These are phyloP conservation scores for Ogataea nakhonphanomensis DNA, from an alignment of 805 yeast genomes.

Conservation along the genomic window DNA sequence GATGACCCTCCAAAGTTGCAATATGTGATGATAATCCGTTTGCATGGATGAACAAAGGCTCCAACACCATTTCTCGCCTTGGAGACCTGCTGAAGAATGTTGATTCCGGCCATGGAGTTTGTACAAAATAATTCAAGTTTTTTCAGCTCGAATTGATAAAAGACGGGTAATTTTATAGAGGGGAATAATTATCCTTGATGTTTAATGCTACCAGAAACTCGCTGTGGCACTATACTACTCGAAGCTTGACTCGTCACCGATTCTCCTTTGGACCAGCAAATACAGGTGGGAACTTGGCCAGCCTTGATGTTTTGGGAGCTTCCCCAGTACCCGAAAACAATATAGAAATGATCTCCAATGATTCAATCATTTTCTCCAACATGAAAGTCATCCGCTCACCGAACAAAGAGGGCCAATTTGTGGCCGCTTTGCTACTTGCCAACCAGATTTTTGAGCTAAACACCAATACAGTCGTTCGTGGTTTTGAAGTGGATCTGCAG, in stretches of 20 bases:
- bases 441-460: slow-evolving; percentile 63
- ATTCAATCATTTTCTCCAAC: slow-evolving; percentile 60
- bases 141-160: not conserved
- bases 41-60: slow-evolving; percentile 71
- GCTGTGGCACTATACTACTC: not conserved
- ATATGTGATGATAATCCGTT: slow-evolving; percentile 68
- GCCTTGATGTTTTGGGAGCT: slow-evolving; percentile 44
- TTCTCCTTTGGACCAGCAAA: slow-evolving; percentile 26
- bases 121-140: not conserved
- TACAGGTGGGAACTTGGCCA: slow-evolving; percentile 37
- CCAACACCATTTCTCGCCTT: slow-evolving; percentile 74
- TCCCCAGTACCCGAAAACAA: slow-evolving; percentile 45
- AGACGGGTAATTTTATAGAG: slow-evolving; percentile 4
- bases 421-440: slow-evolving; percentile 49
- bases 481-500: slow-evolving; percentile 41
- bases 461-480: slow-evolving; percentile 29
- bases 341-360: slow-evolving; percentile 46
- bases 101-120: slow-evolving; percentile 39
- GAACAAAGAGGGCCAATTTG: slow-evolving; percentile 33
- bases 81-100: slow-evolving; percentile 56
- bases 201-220: not conserved
- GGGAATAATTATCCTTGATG: slow-evolving; percentile 1
- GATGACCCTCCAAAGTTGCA: slow-evolving; percentile 98
- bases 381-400: slow-evolving; percentile 47
- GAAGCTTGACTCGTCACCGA: not conserved